phyloP scores from a whole-genome alignment of 2,329 filamentous ascomycete genomes.

The Claviceps pusilla region DNA sequence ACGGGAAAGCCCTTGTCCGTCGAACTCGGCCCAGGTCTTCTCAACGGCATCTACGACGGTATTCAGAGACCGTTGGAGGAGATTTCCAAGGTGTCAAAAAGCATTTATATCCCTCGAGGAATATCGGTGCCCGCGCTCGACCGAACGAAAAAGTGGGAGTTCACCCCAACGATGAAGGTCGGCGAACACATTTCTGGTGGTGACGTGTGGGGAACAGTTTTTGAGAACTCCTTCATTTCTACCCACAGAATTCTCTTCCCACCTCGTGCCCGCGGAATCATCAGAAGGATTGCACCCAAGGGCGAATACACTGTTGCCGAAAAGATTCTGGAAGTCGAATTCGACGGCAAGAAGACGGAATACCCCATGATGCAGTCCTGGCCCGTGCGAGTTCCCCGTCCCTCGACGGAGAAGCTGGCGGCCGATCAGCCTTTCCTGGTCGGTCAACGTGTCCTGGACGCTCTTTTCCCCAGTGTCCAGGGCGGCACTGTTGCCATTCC shows the following conservation, averaged over 20 bases:
- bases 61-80: constrained; percentile 87
- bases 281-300: constrained; percentile 78
- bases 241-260: constrained; percentile 89
- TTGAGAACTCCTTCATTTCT: constrained; percentile 87
- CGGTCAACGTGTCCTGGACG: constrained; percentile 89
- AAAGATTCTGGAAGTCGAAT: constrained; percentile 90
- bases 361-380: constrained; percentile 98
- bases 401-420: constrained; percentile 79
- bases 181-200: constrained; percentile 94
- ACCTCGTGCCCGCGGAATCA: constrained; percentile 76
- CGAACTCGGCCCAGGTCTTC: constrained; percentile 87
- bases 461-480: constrained; percentile 90
- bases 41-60: constrained; percentile 99
- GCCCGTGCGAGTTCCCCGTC: constrained; percentile 92
- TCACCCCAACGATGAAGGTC: constrained; percentile 79
- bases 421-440: constrained; percentile 87
- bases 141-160: constrained; percentile 90
- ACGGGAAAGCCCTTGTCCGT: constrained; percentile 95
- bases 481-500: constrained; percentile 97
- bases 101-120: constrained; percentile 96
- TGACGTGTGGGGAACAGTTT: constrained; percentile 88
- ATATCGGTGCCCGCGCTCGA: constrained; percentile 78
- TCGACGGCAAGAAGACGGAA: constrained; percentile 87
- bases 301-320: constrained; percentile 89
- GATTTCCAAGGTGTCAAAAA: constrained; percentile 62